Evolutionary conservation across 2,329 filamentous ascomycete genomes (phyloP).

Genomic region (Fonsecaea monophora): DNA sequence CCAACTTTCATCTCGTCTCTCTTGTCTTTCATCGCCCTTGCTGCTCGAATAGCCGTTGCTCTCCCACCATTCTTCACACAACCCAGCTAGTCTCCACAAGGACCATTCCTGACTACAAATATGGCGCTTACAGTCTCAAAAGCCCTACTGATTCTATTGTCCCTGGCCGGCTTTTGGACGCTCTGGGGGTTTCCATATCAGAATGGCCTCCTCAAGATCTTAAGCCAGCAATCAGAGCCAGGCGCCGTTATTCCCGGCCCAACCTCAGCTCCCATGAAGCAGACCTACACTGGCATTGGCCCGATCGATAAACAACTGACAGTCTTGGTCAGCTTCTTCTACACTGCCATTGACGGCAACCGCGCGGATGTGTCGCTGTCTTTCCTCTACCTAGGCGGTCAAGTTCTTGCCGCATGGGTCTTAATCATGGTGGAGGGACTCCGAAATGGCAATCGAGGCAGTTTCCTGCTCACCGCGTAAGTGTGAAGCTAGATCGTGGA

Average conservation of each 20-base stretch:
- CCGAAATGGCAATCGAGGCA: slow-evolving; percentile 53
- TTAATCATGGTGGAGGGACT: slow-evolving; percentile 55
- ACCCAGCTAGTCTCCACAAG: not conserved
- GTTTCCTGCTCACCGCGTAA: slow-evolving; percentile 37
- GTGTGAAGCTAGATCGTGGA: not conserved
- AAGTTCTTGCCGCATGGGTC: slow-evolving; percentile 52
- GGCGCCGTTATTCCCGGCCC: slow-evolving; percentile 42
- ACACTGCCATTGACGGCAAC: slow-evolving; percentile 49
- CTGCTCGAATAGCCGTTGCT: not conserved
- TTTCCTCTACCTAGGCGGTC: slow-evolving; percentile 49
- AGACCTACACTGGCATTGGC: slow-evolving; percentile 40
- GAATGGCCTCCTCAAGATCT: slow-evolving; percentile 41
- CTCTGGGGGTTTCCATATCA: slow-evolving; percentile 40
- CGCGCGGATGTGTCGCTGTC: slow-evolving; percentile 47
- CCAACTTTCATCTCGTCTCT: not conserved
- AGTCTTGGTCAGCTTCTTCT: slow-evolving; percentile 48
- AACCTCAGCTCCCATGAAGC: slow-evolving; percentile 40
- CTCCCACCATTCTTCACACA: not conserved
- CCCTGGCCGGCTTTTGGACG: slow-evolving; percentile 38
- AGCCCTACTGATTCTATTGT: slow-evolving; percentile 28
- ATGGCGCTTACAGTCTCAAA: slow-evolving; percentile 29
- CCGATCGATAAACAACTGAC: slow-evolving; percentile 42
- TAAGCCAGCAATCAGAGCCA: slow-evolving; percentile 36
- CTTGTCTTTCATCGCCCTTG: not conserved
- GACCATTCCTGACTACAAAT: no score